A percentile compares a stretch with the other conserved stretches of the same genome.
phyloP scores from a whole-genome alignment of 805 yeast species.

The Cephaloascus fragrans region DNA sequence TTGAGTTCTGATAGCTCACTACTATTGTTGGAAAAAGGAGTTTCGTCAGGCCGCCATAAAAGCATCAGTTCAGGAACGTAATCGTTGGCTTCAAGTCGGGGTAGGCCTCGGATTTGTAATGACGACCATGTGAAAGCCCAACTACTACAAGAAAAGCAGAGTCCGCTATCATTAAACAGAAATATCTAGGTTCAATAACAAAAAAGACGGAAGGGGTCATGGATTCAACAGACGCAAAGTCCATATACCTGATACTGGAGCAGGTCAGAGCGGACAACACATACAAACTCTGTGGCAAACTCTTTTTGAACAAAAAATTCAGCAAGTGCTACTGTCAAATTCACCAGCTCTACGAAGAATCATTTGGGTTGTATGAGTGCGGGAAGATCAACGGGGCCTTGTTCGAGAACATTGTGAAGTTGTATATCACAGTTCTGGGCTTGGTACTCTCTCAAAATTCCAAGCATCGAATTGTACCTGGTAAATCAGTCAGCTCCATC shows the following conservation, averaged over 20 bases:
- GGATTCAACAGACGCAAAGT: too few relatives aligned
- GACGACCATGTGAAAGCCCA: too few relatives aligned
- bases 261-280: neutral
- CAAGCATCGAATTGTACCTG: neutral
- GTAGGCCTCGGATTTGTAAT: too few relatives aligned
- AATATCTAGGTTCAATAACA: too few relatives aligned
- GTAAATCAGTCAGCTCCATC: neutral
- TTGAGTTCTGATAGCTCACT: too few relatives aligned
- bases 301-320: neutral
- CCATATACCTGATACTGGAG: slow-evolving; percentile 1
- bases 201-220: too few relatives aligned
- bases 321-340: neutral
- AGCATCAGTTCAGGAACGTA: too few relatives aligned
- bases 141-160: too few relatives aligned
- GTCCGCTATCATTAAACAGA: too few relatives aligned
- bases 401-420: neutral
- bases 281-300: neutral
- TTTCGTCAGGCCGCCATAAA: too few relatives aligned
- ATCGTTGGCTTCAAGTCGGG: too few relatives aligned
- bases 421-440: neutral
- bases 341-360: neutral
- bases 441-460: neutral
- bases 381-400: neutral
- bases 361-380: neutral
- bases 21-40: too few relatives aligned